Conservation (phyloP, 305 asterid species). For the Coffea humblotiana region DNA sequence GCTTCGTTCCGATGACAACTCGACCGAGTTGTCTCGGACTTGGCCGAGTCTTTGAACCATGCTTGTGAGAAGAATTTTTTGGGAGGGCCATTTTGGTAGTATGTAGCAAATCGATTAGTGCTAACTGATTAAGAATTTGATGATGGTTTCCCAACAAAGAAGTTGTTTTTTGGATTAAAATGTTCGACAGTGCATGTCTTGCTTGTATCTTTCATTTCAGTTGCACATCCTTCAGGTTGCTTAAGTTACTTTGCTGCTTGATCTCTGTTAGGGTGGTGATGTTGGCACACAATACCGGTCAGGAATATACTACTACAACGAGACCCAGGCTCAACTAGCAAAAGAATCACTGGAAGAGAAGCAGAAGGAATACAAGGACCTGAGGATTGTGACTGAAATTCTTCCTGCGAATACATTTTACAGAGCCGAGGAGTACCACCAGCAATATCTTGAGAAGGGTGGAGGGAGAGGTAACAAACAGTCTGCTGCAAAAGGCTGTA, state of each 20-base stretch:
- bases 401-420: slow-evolving; percentile 76
- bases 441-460: slow-evolving; percentile 88
- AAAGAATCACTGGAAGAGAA: slow-evolving; percentile 64
- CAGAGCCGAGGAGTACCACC: slow-evolving; percentile 87
- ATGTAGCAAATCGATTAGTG: background rate
- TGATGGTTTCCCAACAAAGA: background rate
- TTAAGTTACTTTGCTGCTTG: slow-evolving; percentile 4
- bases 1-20: no score
- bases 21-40: no score
- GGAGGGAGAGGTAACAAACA: slow-evolving; percentile 57
- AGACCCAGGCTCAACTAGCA: slow-evolving; percentile 58
- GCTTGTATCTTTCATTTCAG: background rate
- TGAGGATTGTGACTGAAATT: slow-evolving; percentile 65
- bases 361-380: slow-evolving; percentile 42
- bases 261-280: slow-evolving; percentile 50
- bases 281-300: slow-evolving; percentile 79
- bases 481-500: slow-evolving; percentile 84
- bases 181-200: no score
- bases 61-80: background rate
- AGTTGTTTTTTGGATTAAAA: no score
- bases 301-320: slow-evolving; percentile 75
- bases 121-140: background rate
- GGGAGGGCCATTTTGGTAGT: background rate
- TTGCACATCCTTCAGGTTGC: background rate
- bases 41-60: no score